Evolutionary conservation across 176 grass and related monocot species (phyloP), one percentile per base, ranked within the genome.

Genomic region (Alopecurus myosuroides): DNA sequence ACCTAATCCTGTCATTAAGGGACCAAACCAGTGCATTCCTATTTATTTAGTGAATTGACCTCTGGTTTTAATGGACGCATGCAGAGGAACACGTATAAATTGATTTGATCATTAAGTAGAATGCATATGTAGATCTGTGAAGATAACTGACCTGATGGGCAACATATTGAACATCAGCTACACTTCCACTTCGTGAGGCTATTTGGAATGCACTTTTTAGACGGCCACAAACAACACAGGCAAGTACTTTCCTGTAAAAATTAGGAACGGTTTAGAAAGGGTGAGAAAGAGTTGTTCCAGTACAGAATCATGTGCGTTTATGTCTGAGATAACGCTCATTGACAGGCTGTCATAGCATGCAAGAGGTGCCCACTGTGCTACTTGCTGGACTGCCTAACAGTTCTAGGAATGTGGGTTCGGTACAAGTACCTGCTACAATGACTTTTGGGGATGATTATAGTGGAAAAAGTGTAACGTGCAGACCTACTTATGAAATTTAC

Each of bases 111-210:
- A 85, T 70, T 60, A 81, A 57, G 78, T 49, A 70, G 22, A 10
- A 26, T 82, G 61, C 14, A 77, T 60, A 15, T 89, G 40, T 29
- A 82, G n/a, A 72, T 77, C 34, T 77, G 35, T 26, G 36, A 78
- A 85, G 33, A 62, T 50, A 76, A 40, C 83, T 69, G 56, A 98
- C 95, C 95, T 98, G 93, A 89, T 98, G 96, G 55, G 96, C 91
- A 83, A 98, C 96, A 89, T 98, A 98, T 79, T 98, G 93, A 86
- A 98, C 93, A 86, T 98, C 96, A 48, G 96, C 96, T 67, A 98
- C 85, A 81, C 89, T 98, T 88, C 96, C 96, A 87, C 93, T 98
- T 81, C 91, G 86, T 45, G 96, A 94, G 77, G 96, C 96, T 92
- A 95, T 90, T 71, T 95, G 96, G 67, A 98, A 98, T 45, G 96